Conservation (phyloP, 257 asterid species). For the Solanum neorickii region DNA sequence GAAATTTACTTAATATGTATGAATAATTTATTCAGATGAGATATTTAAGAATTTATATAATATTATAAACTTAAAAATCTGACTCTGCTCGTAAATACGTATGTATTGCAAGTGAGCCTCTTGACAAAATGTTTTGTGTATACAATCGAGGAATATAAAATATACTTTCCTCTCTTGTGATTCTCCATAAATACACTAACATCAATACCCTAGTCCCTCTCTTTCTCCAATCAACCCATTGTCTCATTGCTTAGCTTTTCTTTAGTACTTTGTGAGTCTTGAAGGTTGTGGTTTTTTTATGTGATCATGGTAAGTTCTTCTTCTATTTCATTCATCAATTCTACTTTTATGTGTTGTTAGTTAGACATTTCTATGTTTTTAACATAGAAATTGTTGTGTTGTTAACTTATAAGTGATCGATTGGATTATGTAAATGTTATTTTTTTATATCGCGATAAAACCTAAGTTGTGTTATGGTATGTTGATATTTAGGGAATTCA, state of each 20-base stretch:
- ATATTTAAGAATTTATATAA: too few species aligned
- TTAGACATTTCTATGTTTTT: background rate
- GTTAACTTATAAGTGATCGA: background rate
- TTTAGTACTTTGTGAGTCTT: background rate
- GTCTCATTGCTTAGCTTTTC: background rate
- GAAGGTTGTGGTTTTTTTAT: background rate
- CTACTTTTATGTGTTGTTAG: background rate
- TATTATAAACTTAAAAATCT: background rate
- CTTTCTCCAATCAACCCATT: conserved; percentile 13
- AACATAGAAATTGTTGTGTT: background rate
- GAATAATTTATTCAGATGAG: background rate
- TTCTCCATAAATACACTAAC: conserved; percentile 45
- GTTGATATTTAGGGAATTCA: conserved; percentile 25
- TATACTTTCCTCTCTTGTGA: conserved; percentile 19
- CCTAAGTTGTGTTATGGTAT: background rate
- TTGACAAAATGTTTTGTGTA: conserved; percentile 15
- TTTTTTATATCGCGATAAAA: background rate
- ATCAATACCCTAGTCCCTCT: conserved; percentile 31
- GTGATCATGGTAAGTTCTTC: conserved; percentile 26
- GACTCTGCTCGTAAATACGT: background rate
- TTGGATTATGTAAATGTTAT: background rate
- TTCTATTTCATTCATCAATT: background rate
- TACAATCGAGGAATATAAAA: conserved; percentile 4
- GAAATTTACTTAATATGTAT: background rate
- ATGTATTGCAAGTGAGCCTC: conserved; percentile 7